Conservation (phyloP, 202 grass and related monocot genomes). For the Elaeis oleifera region DNA sequence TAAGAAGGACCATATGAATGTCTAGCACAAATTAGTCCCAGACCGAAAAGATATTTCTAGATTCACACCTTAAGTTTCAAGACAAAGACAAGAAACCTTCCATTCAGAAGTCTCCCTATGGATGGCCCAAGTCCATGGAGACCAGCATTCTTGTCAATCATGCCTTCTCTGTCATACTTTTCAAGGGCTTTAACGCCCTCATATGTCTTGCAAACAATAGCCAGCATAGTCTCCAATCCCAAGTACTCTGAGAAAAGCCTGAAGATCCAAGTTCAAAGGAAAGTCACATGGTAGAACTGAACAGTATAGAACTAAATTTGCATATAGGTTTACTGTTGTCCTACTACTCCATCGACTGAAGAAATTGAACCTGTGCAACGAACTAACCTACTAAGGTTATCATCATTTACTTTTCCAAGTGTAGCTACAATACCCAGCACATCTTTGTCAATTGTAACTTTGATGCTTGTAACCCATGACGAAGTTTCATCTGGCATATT, state of each 20-base stretch:
- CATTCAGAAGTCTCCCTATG: conserved; percentile 39
- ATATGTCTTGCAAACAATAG: conserved; percentile 76
- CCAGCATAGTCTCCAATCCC: conserved; percentile 79
- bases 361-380: no score
- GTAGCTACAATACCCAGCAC: conserved; percentile 67
- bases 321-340: background rate
- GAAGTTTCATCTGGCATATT: conserved; percentile 49
- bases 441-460: conserved; percentile 43
- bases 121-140: conserved; percentile 45
- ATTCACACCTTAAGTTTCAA: conserved; percentile 61
- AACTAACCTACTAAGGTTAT: conserved; percentile 62
- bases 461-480: conserved; percentile 20
- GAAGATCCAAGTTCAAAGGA: background rate
- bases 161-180: conserved; percentile 54
- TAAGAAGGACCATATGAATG: no score
- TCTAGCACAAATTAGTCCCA: background rate
- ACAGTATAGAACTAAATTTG: background rate
- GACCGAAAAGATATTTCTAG: background rate
- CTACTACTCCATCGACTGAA: no score
- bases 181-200: conserved; percentile 66
- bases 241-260: conserved; percentile 76
- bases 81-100: conserved; percentile 71
- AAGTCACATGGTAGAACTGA: background rate
- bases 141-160: conserved; percentile 47
- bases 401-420: conserved; percentile 63